Evolutionary conservation across 345 rosid species (phyloP), one percentile per base, ranked within the genome.

Genomic region (Cardamine occulta): DNA sequence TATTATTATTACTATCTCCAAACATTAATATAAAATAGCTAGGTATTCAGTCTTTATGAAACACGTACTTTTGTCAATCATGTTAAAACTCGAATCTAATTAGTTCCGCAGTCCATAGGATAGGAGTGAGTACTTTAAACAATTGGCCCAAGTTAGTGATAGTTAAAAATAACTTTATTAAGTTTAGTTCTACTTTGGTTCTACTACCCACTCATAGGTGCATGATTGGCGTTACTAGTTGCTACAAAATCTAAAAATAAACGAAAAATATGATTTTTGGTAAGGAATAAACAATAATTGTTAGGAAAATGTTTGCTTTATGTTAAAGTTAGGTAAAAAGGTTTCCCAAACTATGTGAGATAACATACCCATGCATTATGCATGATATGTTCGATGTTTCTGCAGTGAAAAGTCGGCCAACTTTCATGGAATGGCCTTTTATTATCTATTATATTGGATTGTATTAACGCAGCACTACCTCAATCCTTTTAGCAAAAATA

Each of bases 321-420:
- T 18, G 28, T 15, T n/a, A 47, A 55, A 60, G 21, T 40, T 72
- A 53, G 44, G 59, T 52, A 39, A n/a, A 63, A n/a, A 34, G 21
- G 48, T 34, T 71, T 62, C 17, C 61, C 62, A 51, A 52, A 17
- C 42, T 51, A 9, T 31, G 47, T 45, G 57, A 29, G 10, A 29
- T 7, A 32, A 32, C 8, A 32, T 23, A 19, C 15, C 4, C 47
- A 37, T 54, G 39, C 51, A 37, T 3, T 37, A 49, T 13, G 10
- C 7, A 7, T 32, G 7, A 55, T 17, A n/a, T 32, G 21, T 68
- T 37, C 21, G 47, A 34, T 73, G 23, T 40, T 32, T 28, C 11
- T 64, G 6, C 18, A 23, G 39, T 34, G 14, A 44, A 55, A 57
- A 67, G 45, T 67, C 73, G 18, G 6, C 67, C 8, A 31, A 31